phyloP scores from a whole-genome alignment of 1,284 basidiomycete genomes.

The Trichosporon faecale region DNA sequence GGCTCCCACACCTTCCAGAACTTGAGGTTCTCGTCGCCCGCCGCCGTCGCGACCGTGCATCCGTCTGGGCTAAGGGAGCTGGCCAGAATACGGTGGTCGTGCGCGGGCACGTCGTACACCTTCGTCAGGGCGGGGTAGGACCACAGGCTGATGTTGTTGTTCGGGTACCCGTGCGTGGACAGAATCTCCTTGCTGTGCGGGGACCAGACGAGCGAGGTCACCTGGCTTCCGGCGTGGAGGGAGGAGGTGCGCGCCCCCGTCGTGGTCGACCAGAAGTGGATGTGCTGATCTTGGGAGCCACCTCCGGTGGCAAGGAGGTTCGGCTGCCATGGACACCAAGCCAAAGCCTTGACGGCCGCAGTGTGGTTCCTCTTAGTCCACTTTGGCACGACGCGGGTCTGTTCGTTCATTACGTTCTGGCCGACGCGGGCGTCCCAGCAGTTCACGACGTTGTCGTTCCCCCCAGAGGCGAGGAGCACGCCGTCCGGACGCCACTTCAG shows the following conservation, averaged over 20 bases:
- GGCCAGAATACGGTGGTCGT: constrained; percentile 83
- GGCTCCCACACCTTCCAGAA: constrained; percentile 54
- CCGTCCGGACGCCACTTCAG: constrained; percentile 71
- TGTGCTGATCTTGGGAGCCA: constrained; percentile 88
- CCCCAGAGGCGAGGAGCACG: constrained; percentile 85
- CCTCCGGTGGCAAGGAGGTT: constrained; percentile 90
- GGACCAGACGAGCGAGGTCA: constrained; percentile 88
- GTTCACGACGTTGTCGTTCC: constrained; percentile 95
- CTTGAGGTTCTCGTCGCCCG: constrained; percentile 90
- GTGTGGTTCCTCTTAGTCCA: constrained; percentile 94
- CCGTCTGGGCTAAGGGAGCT: constrained; percentile 81
- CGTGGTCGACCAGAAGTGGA: constrained; percentile 89
- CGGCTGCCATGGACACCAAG: constrained; percentile 97
- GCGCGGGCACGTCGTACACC: constrained; percentile 86
- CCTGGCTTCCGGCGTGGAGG: constrained; percentile 78
- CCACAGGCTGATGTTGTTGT: constrained; percentile 57
- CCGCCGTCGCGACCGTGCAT: constrained; percentile 82
- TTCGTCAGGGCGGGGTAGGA: constrained; percentile 62
- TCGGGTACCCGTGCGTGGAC: constrained; percentile 89
- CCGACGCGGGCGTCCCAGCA: constrained; percentile 82
- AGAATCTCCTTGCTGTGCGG: constrained; percentile 86
- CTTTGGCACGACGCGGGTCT: constrained; percentile 64
- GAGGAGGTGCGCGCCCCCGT: constrained; percentile 84
- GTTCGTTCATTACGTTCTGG: constrained; percentile 46
- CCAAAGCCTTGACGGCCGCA: constrained; percentile 92